Conservation (phyloP, 2,329 filamentous ascomycete species). For the Hypoxylon sp. region DNA sequence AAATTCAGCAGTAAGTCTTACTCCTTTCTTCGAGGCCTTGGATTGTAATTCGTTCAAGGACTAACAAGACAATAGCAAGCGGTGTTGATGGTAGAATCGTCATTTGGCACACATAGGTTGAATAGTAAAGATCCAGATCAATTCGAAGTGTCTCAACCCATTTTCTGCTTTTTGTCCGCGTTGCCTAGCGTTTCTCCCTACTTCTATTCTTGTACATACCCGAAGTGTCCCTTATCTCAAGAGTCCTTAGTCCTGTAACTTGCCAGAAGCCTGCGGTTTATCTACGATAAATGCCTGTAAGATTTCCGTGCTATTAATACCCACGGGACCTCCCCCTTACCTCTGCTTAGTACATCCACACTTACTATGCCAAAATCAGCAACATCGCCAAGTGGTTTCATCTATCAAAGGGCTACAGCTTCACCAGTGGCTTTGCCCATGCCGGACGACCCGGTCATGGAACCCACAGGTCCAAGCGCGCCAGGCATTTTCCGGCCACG, state of each 20-base stretch:
- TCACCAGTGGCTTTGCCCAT: not conserved
- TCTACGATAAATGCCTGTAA: not conserved
- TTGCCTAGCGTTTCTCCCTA: constrained; percentile 19
- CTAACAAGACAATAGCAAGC: constrained; percentile 68
- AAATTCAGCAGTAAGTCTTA: constrained; percentile 86
- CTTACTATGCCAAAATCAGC: constrained; percentile 24
- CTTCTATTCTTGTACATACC: constrained; percentile 30
- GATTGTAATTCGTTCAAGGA: constrained; percentile 31
- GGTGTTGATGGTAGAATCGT: constrained; percentile 87
- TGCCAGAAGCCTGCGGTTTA: constrained; percentile 25
- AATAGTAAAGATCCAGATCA: constrained; percentile 34
- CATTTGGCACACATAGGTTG: constrained; percentile 75
- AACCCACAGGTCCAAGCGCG: not conserved
- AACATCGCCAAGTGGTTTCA: constrained; percentile 41
- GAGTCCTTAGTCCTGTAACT: constrained; percentile 11
- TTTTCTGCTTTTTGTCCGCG: constrained; percentile 13
- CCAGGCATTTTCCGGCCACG: not conserved
- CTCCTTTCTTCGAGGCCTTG: constrained; percentile 29
- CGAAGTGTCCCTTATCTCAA: constrained; percentile 10
- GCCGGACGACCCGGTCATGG: constrained; percentile 4
- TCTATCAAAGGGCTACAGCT: constrained; percentile 23
- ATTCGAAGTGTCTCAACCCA: constrained; percentile 24
- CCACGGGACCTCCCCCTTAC: not conserved
- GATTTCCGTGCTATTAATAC: constrained; percentile 28
- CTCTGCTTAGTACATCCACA: not conserved